phyloP scores from a whole-genome alignment of 75 land plant species.

The Ceratopteris richardii region DNA sequence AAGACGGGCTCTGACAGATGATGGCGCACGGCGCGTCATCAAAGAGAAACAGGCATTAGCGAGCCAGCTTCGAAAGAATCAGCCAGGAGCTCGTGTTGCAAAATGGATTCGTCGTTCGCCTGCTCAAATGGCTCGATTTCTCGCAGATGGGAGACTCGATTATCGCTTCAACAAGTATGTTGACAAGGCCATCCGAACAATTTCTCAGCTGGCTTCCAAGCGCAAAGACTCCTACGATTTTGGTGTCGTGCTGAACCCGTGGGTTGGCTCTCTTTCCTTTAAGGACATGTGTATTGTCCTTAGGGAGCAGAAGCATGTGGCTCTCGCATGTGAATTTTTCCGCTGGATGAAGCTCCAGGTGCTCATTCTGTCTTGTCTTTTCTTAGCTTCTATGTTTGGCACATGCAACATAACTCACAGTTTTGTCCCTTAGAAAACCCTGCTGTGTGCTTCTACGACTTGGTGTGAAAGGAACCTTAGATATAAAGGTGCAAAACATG shows the following conservation, averaged over 20 bases:
- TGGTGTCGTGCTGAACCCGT: conserved; percentile 63
- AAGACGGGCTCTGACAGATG: conserved; percentile 19
- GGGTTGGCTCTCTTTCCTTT: conserved; percentile 55
- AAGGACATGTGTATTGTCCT: conserved; percentile 88
- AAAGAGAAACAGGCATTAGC: conserved; percentile 40
- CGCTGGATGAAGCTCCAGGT: conserved; percentile 99
- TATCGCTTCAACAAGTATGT: conserved; percentile 61
- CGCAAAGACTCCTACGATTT: conserved; percentile 55
- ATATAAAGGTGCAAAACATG: too few species aligned
- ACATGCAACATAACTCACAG: too few species aligned
- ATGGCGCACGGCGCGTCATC: conserved; percentile 33
- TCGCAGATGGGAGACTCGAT: conserved; percentile 51
- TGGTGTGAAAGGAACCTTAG: too few species aligned
- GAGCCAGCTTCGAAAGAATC: conserved; percentile 50
- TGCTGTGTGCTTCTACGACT: too few species aligned
- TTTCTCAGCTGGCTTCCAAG: conserved; percentile 36
- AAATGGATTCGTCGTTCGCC: conserved; percentile 69
- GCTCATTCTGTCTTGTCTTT: background rate
- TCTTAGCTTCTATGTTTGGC: conserved; percentile 60
- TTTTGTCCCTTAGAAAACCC: too few species aligned
- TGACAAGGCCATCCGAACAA: conserved; percentile 56
- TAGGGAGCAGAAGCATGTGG: conserved; percentile 85
- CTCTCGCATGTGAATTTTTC: conserved; percentile 71
- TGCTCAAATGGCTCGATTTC: conserved; percentile 57
- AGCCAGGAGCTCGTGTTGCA: conserved; percentile 36